phyloP scores from a whole-genome alignment of 164 flowering plant species.

The Liquidambar formosana region DNA sequence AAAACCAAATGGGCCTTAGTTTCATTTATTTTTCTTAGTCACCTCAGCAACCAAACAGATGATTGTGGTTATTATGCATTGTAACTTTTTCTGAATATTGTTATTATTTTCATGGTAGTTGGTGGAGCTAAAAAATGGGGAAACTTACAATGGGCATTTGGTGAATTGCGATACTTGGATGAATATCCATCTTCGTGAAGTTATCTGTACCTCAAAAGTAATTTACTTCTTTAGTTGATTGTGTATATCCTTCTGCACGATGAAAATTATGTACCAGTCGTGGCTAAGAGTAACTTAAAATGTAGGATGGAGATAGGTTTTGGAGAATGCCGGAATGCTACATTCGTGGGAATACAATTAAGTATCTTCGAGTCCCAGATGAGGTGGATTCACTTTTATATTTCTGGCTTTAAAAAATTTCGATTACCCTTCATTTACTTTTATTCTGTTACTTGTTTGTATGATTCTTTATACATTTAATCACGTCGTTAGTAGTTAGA shows the following conservation, averaged over 20 bases:
- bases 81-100: no score
- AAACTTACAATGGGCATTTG: constrained; percentile 90
- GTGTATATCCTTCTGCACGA: no score
- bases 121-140: constrained; percentile 96
- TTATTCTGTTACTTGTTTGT: no score
- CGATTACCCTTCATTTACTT: no score
- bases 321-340: constrained; percentile 99
- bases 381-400: constrained; percentile 54
- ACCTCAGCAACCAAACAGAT: no score
- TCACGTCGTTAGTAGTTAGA: no score
- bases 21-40: no score
- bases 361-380: constrained; percentile 98
- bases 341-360: constrained; percentile 94
- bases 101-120: constrained; percentile 3
- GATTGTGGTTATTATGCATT: no score
- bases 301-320: constrained; percentile 95
- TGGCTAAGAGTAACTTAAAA: background rate
- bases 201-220: constrained; percentile 95
- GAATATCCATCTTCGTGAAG: constrained; percentile 94
- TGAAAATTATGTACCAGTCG: no score
- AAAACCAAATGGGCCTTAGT: no score
- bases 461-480: no score
- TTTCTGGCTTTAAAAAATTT: no score
- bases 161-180: constrained; percentile 99
- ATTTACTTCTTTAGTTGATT: background rate